phyloP scores from a whole-genome alignment of 192 early-diverging fungal genomes.

The Coemansia sp. region DNA sequence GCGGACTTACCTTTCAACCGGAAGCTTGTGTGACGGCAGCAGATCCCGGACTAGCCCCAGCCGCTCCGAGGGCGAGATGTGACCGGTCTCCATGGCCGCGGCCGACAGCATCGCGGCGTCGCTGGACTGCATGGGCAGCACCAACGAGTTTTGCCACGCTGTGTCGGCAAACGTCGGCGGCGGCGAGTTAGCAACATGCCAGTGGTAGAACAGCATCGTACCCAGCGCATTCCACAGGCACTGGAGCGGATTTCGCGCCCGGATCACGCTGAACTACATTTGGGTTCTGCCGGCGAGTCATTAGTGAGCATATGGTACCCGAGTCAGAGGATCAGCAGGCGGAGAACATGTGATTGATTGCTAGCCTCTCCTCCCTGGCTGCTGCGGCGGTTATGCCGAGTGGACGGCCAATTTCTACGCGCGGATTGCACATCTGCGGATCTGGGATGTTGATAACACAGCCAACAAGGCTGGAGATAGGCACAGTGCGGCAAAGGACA shows the following conservation, averaged over 20 bases:
- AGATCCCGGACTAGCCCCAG: slow-evolving; percentile 28
- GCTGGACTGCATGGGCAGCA: slow-evolving; percentile 16
- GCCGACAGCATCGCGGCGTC: background rate
- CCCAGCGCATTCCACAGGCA: slow-evolving; percentile 47
- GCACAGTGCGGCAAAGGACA: too few species aligned
- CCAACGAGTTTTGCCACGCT: slow-evolving; percentile 34
- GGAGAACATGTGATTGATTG: background rate
- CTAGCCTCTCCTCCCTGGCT: background rate
- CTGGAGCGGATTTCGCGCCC: slow-evolving; percentile 40
- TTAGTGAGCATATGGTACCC: background rate
- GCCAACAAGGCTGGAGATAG: too few species aligned
- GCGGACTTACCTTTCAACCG: slow-evolving; percentile 33
- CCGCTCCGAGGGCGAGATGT: slow-evolving; percentile 15
- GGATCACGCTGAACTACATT: slow-evolving; percentile 50
- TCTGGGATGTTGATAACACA: too few species aligned
- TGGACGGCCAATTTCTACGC: background rate
- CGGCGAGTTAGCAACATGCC: slow-evolving; percentile 30
- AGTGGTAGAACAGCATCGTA: slow-evolving; percentile 40
- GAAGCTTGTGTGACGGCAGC: slow-evolving; percentile 28
- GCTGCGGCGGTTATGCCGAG: background rate
- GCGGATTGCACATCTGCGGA: too few species aligned
- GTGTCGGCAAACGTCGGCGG: slow-evolving; percentile 33
- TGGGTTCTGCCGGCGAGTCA: background rate
- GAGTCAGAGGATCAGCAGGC: background rate
- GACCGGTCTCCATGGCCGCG: slow-evolving; percentile 10